These are phyloP conservation scores for Candida boidinii DNA, from an alignment of 805 yeast species.

Conservation along the genomic window DNA sequence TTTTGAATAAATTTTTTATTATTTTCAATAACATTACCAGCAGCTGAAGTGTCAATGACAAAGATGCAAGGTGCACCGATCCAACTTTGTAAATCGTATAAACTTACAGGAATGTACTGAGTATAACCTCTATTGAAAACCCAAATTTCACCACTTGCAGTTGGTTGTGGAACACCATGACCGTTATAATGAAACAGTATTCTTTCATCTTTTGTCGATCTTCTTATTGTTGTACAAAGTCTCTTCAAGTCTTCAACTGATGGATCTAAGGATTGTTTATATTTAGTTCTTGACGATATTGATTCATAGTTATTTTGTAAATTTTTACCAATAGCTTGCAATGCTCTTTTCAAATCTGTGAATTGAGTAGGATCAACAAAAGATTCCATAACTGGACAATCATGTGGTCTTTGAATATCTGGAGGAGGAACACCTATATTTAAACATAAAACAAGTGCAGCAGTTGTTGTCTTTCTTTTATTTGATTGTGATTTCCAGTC, in stretches of 20 bases:
- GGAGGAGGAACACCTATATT: slow-evolving; percentile 97
- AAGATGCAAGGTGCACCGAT: slow-evolving; percentile 95
- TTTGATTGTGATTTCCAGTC: slow-evolving; percentile 93
- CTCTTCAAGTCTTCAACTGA: slow-evolving; percentile 92
- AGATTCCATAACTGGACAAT: slow-evolving; percentile 85
- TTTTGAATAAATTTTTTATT: slow-evolving; percentile 86
- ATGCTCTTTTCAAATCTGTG: slow-evolving; percentile 81
- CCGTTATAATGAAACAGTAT: slow-evolving; percentile 94
- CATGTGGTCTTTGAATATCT: slow-evolving; percentile 85
- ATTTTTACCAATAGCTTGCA: slow-evolving; percentile 83
- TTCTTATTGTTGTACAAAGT: slow-evolving; percentile 77
- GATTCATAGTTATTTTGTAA: slow-evolving; percentile 87
- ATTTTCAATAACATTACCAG: slow-evolving; percentile 87
- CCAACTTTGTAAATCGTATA: slow-evolving; percentile 96
- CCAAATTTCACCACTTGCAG: slow-evolving; percentile 96
- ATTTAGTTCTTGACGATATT: slow-evolving; percentile 75
- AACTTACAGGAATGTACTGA: slow-evolving; percentile 91
- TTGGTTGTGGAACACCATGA: slow-evolving; percentile 97
- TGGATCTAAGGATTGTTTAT: slow-evolving; percentile 88
- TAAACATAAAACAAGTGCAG: slow-evolving; percentile 83
- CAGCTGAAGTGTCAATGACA: slow-evolving; percentile 90
- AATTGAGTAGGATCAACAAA: slow-evolving; percentile 85
- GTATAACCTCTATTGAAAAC: slow-evolving; percentile 96
- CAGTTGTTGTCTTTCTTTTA: slow-evolving; percentile 86
- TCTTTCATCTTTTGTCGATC: slow-evolving; percentile 90